These are phyloP conservation scores for Wickerhamomyces mucosus DNA, from an alignment of 805 yeast genomes.

Conservation along the genomic window DNA sequence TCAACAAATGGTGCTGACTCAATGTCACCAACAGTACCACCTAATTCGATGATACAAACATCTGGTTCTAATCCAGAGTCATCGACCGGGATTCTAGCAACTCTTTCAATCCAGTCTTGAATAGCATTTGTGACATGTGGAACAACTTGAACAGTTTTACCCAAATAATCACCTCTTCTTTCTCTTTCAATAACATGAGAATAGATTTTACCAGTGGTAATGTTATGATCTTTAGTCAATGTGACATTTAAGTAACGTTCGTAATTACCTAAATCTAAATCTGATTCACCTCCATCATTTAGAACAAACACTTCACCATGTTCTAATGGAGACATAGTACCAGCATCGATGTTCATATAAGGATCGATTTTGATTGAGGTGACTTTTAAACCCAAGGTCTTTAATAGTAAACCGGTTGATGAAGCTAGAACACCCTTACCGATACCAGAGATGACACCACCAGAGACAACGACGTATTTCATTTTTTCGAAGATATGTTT, in stretches of 20 bases:
- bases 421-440: constrained; percentile 99
- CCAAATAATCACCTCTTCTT: constrained; percentile 94
- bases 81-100: constrained; percentile 87
- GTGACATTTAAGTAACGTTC: constrained; percentile 95
- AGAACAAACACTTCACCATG: constrained; percentile 98
- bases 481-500: constrained; percentile 27
- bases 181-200: constrained; percentile 89
- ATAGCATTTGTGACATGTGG: constrained; percentile 97
- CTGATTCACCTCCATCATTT: constrained; percentile 99
- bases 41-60: constrained; percentile 92
- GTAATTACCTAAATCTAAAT: constrained; percentile 94
- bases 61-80: constrained; percentile 83
- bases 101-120: constrained; percentile 97
- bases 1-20: constrained; percentile 98
- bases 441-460: constrained; percentile 97
- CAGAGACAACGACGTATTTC: constrained; percentile 99
- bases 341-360: constrained; percentile 98
- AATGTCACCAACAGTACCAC: constrained; percentile 99
- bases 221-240: constrained; percentile 87
- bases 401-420: constrained; percentile 89
- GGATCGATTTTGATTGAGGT: constrained; percentile 98
- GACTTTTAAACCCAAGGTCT: constrained; percentile 88
- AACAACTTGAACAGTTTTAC: constrained; percentile 99
- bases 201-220: constrained; percentile 97
- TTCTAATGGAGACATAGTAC: constrained; percentile 98